phyloP scores from a whole-genome alignment of 2,329 filamentous ascomycete species.

The Exophiala xenobiotica region DNA sequence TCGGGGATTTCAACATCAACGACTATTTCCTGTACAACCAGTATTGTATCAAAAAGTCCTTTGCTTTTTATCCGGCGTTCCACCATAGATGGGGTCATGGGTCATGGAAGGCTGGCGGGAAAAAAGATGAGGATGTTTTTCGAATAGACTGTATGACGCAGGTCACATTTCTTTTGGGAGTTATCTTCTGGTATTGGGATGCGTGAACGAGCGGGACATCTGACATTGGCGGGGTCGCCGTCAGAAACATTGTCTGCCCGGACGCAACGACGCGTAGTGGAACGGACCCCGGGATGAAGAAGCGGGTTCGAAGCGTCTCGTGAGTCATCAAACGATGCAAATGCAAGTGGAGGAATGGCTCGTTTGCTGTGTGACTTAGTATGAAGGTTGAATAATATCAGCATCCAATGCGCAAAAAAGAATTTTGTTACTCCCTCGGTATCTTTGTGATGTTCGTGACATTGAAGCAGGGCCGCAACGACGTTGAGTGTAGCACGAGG shows the following conservation, averaged over 20 bases:
- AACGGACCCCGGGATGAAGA: slow-evolving; percentile 11
- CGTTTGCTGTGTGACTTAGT: slow-evolving; percentile 7
- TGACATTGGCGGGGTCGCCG: slow-evolving; percentile 11
- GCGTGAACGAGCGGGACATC: slow-evolving; percentile 7
- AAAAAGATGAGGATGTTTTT: slow-evolving; percentile 16
- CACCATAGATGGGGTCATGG: slow-evolving; percentile 21
- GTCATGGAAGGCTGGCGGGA: slow-evolving; percentile 9
- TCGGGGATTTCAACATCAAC: slow-evolving; percentile 16
- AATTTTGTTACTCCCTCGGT: too few species aligned
- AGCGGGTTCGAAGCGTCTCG: not conserved
- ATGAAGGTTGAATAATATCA: slow-evolving; percentile 20
- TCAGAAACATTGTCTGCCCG: slow-evolving; percentile 15
- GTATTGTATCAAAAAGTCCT: slow-evolving; percentile 26
- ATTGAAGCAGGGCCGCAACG: not conserved
- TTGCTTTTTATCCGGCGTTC: slow-evolving; percentile 26
- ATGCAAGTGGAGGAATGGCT: slow-evolving; percentile 9
- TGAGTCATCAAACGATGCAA: slow-evolving; percentile 6
- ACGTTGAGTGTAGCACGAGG: slow-evolving; percentile 1
- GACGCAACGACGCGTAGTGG: slow-evolving; percentile 5
- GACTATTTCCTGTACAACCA: slow-evolving; percentile 31
- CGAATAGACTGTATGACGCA: slow-evolving; percentile 30
- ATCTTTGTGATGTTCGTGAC: not conserved
- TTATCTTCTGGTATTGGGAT: slow-evolving; percentile 13
- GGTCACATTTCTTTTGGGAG: slow-evolving; percentile 28
- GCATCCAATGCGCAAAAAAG: not conserved